phyloP scores from a whole-genome alignment of 2,329 filamentous ascomycete genomes.

The Fusarium begoniae region DNA sequence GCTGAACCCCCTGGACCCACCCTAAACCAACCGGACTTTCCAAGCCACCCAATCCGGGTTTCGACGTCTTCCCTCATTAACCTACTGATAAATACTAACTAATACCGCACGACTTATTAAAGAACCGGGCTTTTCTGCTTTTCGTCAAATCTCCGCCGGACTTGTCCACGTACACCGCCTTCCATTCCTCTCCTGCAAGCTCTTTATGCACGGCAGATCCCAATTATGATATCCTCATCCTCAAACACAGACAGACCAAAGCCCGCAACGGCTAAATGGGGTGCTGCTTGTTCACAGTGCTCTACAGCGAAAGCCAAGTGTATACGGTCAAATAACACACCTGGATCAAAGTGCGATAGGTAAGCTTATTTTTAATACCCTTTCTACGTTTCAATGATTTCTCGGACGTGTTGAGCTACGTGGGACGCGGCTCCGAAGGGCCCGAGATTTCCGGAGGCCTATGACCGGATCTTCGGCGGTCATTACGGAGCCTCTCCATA shows the following conservation, averaged over 20 bases:
- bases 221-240: constrained; percentile 20
- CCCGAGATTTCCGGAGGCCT: constrained; percentile 5
- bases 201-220: constrained; percentile 10
- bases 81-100: not conserved
- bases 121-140: not conserved
- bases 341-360: constrained; percentile 57
- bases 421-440: not conserved
- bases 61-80: constrained; percentile 4
- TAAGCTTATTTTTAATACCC: constrained; percentile 31
- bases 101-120: not conserved
- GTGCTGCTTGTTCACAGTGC: constrained; percentile 59
- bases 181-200: not conserved
- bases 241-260: constrained; percentile 39
- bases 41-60: constrained; percentile 7
- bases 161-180: constrained; percentile 20
- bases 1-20: constrained; percentile 14
- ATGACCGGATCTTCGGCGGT: constrained; percentile 16
- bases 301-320: constrained; percentile 62
- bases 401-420: not conserved
- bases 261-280: constrained; percentile 56
- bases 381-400: not conserved
- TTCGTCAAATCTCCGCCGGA: constrained; percentile 40
- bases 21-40: constrained; percentile 23
- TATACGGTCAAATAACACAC: constrained; percentile 51
- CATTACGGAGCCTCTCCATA: constrained; percentile 20